Evolutionary conservation across 164 flowering plant species (phyloP).

Genomic region (Kalanchoe fedtschenkoi): DNA sequence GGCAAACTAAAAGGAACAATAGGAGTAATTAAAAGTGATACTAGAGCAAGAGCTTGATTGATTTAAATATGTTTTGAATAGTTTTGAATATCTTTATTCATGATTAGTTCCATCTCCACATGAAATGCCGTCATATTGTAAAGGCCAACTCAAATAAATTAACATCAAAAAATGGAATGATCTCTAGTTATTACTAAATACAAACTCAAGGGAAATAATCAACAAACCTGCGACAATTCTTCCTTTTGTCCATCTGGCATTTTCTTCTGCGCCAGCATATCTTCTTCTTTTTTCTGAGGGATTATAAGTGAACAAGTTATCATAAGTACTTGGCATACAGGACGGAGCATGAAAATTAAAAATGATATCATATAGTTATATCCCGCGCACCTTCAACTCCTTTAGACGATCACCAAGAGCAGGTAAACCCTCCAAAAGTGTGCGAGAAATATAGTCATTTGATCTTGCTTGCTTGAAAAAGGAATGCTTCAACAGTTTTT

Average conservation of each 20-base stretch:
- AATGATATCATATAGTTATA: not conserved
- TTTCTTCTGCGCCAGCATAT: conserved; percentile 89
- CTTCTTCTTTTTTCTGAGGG: conserved; percentile 69
- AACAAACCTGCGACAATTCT: conserved; percentile 79
- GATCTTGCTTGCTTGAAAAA: conserved; percentile 95
- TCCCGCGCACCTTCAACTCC: conserved; percentile 58
- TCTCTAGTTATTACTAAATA: not conserved
- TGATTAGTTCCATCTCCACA: too few relatives aligned
- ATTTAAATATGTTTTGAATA: not conserved
- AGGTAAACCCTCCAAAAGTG: conserved; percentile 82
- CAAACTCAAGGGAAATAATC: not conserved
- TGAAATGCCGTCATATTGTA: too few relatives aligned
- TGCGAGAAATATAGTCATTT: conserved; percentile 65
- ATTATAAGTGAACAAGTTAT: conserved; percentile 7
- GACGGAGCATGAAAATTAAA: not conserved
- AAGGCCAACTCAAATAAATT: too few relatives aligned
- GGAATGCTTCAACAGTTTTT: conserved; percentile 68
- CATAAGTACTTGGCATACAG: not conserved
- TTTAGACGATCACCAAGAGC: conserved; percentile 72
- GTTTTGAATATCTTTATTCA: not conserved
- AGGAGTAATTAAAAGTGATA: too few relatives aligned
- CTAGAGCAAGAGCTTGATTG: not conserved
- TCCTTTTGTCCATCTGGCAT: conserved; percentile 87
- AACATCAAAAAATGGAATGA: too few relatives aligned
- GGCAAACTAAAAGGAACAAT: too few relatives aligned